These are phyloP conservation scores for Rhynchosporium graminicola DNA, from an alignment of 2,329 filamentous ascomycete genomes.

Conservation along the genomic window DNA sequence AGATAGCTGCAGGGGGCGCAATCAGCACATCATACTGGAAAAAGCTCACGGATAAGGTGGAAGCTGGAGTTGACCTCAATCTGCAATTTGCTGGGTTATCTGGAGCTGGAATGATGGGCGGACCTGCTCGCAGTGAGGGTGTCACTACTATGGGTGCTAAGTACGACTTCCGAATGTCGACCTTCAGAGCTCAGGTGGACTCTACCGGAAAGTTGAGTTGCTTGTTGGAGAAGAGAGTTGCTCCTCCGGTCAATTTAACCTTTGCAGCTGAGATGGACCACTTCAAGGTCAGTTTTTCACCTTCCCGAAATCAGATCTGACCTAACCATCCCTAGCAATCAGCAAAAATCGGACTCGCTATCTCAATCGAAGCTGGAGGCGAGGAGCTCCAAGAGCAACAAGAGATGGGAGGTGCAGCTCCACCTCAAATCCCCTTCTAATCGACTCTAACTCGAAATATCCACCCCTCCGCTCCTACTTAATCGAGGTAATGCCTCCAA, in stretches of 20 bases:
- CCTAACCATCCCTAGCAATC: slow-evolving; percentile 66
- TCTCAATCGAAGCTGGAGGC: slow-evolving; percentile 83
- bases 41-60: slow-evolving; percentile 88
- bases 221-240: slow-evolving; percentile 92
- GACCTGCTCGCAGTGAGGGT: slow-evolving; percentile 78
- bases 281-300: slow-evolving; percentile 69
- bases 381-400: slow-evolving; percentile 89
- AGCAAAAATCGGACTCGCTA: slow-evolving; percentile 91
- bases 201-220: slow-evolving; percentile 92
- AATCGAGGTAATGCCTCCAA: slow-evolving; percentile 38
- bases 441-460: slow-evolving; percentile 15
- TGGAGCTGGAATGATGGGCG: slow-evolving; percentile 70
- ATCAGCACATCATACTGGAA: slow-evolving; percentile 94
- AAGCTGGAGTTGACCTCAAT: slow-evolving; percentile 93
- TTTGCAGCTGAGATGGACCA: slow-evolving; percentile 98
- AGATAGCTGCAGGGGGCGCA: slow-evolving; percentile 78
- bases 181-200: slow-evolving; percentile 94
- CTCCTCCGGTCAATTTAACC: slow-evolving; percentile 87
- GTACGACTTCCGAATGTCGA: slow-evolving; percentile 96
- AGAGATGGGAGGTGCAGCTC: slow-evolving; percentile 56
- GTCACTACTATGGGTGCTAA: slow-evolving; percentile 91
- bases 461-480: slow-evolving; percentile 34
- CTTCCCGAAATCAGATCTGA: neutral
- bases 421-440: slow-evolving; percentile 63
- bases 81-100: slow-evolving; percentile 73